phyloP scores from a whole-genome alignment of 2,329 filamentous ascomycete species.

The Colletotrichum chlorophyti region DNA sequence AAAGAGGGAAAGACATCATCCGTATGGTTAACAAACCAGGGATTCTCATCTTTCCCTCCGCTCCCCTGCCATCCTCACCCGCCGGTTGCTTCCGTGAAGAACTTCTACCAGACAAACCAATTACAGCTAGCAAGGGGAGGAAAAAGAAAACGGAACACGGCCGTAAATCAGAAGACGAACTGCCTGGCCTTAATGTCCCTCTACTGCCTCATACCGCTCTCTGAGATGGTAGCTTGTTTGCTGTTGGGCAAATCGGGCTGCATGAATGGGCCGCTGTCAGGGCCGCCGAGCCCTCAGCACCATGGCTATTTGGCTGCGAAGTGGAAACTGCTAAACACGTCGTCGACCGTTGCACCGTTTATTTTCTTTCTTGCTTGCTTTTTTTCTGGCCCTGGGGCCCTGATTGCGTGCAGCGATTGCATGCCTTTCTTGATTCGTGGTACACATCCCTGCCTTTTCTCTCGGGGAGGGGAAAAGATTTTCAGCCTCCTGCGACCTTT shows the following conservation, averaged over 20 bases:
- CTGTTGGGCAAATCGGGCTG: neutral
- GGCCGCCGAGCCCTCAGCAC: neutral
- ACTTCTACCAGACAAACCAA: conserved; percentile 3
- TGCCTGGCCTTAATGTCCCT: too few species aligned
- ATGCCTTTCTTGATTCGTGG: conserved; percentile 1
- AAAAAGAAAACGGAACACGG: neutral
- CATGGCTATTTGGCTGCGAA: neutral
- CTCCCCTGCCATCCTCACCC: neutral
- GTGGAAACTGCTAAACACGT: neutral
- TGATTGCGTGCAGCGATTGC: neutral
- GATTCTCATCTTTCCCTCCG: too few species aligned
- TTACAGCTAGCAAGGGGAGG: neutral
- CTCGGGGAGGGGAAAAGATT: too few species aligned
- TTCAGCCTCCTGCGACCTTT: too few species aligned
- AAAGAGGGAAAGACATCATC: too few species aligned
- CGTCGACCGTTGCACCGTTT: too few species aligned
- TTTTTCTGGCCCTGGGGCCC: too few species aligned
- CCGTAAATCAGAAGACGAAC: too few species aligned
- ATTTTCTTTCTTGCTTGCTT: too few species aligned
- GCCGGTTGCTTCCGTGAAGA: conserved; percentile 8
- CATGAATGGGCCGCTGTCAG: conserved; percentile 3
- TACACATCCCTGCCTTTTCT: too few species aligned
- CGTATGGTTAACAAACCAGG: too few species aligned
- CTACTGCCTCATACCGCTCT: too few species aligned
- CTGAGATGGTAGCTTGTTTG: neutral